These are phyloP conservation scores for Pistacia integerrima DNA, from an alignment of 345 rosid species.

Conservation along the genomic window DNA sequence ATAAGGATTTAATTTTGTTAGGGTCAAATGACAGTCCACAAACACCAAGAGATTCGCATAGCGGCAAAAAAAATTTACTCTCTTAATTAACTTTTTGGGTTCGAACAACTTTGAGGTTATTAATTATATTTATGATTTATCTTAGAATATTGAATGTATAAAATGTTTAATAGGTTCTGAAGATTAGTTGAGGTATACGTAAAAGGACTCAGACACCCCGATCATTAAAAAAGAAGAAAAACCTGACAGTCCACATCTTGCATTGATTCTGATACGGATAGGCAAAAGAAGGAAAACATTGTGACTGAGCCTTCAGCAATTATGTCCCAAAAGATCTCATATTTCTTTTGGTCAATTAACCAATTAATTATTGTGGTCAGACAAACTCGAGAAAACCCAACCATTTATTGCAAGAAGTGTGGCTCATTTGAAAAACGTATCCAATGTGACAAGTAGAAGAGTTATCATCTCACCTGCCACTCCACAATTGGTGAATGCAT, in stretches of 20 bases:
- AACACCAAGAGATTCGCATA: too few species aligned
- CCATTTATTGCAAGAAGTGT: neutral
- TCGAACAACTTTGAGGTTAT: too few species aligned
- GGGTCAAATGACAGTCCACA: neutral
- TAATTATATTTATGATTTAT: too few species aligned
- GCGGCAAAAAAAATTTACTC: too few species aligned
- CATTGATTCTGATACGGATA: neutral
- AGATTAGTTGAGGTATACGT: too few species aligned
- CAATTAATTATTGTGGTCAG: constrained; percentile 5
- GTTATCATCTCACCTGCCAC: constrained; percentile 23
- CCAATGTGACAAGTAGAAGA: constrained; percentile 13
- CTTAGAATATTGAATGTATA: too few species aligned
- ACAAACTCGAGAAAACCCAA: constrained; percentile 11
- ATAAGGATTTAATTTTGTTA: neutral
- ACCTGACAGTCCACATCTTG: constrained; percentile 7
- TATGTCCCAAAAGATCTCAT: neutral
- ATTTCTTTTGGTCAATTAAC: neutral
- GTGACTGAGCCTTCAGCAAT: neutral
- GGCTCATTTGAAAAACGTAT: constrained; percentile 10
- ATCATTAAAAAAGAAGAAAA: too few species aligned
- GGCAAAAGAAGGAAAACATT: constrained; percentile 14
- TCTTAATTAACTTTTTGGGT: too few species aligned
- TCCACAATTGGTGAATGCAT: constrained; percentile 23
- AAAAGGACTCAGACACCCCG: too few species aligned
- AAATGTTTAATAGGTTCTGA: too few species aligned